A percentile compares a stretch with the other conserved stretches of the same genome.
Conservation (phyloP, 148 eudicot genomes). For the Dysphania ambrosioides region DNA sequence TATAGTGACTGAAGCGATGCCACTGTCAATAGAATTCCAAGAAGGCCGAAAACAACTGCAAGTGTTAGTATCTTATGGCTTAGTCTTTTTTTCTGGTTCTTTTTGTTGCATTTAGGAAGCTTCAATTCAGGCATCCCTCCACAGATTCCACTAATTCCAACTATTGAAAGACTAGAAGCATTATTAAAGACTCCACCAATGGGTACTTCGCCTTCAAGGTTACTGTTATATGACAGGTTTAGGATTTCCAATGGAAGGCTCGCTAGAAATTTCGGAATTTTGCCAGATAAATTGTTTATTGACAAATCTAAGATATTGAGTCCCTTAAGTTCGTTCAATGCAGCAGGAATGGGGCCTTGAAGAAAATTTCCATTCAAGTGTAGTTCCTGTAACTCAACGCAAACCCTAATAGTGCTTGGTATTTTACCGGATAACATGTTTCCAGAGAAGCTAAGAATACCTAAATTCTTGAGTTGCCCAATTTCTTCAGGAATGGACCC, state of each 20-base stretch:
- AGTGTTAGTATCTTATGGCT: neutral
- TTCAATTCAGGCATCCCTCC: constrained; percentile 36
- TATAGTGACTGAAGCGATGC: neutral
- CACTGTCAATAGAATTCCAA: constrained; percentile 8
- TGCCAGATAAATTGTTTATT: constrained; percentile 36
- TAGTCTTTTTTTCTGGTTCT: neutral
- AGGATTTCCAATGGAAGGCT: constrained; percentile 15
- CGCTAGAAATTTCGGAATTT: constrained; percentile 31
- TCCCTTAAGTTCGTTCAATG: no score
- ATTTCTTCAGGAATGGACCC: no score
- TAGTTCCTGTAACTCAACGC: no score
- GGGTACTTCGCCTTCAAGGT: constrained; percentile 42
- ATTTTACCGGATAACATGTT: no score
- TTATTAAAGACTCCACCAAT: constrained; percentile 32
- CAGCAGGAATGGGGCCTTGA: no score
- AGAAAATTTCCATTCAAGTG: no score
- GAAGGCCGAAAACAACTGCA: constrained; percentile 6
- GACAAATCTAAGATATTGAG: no score
- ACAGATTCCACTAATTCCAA: constrained; percentile 38
- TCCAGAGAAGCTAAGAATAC: no score
- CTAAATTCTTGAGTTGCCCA: no score
- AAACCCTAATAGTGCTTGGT: no score
- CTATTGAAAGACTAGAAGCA: constrained; percentile 23
- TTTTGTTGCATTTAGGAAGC: constrained; percentile 23
- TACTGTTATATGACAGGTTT: constrained; percentile 31